Percentiles rank a stretch among this genome's conserved stretches.
Evolutionary conservation across 345 rosid genomes (phyloP).

Genomic region (Aquilaria malaccensis): DNA sequence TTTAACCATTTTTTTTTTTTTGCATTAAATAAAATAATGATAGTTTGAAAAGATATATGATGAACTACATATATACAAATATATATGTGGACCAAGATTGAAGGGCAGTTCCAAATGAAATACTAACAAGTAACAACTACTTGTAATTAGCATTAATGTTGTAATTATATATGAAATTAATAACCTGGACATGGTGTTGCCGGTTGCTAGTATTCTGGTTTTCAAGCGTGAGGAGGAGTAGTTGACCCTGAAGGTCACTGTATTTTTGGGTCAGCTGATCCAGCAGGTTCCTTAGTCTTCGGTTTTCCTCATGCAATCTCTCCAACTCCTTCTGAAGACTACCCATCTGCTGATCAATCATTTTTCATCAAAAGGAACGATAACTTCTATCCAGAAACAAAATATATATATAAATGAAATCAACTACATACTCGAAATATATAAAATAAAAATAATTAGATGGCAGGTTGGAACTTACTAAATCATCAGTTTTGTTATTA

Average conservation of each 20-base stretch:
- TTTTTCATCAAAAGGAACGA: too few species aligned
- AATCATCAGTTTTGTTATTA: conserved; percentile 37
- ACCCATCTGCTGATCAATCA: conserved; percentile 1
- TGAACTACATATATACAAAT: too few species aligned
- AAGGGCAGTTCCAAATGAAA: background rate
- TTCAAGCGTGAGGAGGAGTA: conserved; percentile 26
- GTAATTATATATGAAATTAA: background rate
- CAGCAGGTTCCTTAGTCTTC: conserved; percentile 48
- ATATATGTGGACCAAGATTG: background rate
- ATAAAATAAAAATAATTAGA: background rate
- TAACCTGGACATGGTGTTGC: conserved; percentile 35
- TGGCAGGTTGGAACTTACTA: conserved; percentile 4
- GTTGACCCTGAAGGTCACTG: conserved; percentile 54
- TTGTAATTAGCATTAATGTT: background rate
- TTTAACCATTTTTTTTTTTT: too few species aligned
- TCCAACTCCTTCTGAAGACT: conserved; percentile 40
- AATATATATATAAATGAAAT: too few species aligned
- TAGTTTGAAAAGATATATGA: too few species aligned
- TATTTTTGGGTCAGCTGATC: conserved; percentile 53
- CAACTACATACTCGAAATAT: too few species aligned
- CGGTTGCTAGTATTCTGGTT: conserved; percentile 43
- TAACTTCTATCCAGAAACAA: too few species aligned
- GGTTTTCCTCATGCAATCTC: conserved; percentile 64
- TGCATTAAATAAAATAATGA: too few species aligned
- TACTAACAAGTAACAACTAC: background rate